Conservation (phyloP, 805 yeast genomes). For the Wickerhamiella qilinensis region DNA sequence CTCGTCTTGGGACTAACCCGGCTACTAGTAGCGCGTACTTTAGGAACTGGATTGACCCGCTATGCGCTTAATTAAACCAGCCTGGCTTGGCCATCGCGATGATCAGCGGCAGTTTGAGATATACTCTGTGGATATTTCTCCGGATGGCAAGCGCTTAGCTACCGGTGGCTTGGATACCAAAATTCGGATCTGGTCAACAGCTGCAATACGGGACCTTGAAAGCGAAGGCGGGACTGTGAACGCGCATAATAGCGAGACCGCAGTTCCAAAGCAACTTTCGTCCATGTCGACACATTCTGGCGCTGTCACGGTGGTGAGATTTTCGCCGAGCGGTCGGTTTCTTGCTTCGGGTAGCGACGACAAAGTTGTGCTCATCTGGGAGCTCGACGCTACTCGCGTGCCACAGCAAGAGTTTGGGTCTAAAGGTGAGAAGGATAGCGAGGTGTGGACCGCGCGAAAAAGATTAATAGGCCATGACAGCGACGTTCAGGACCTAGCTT, state of each 20-base stretch:
- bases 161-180: conserved; percentile 92
- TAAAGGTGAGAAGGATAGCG: conserved; percentile 45
- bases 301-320: conserved; percentile 84
- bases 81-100: conserved; percentile 57
- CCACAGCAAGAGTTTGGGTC: conserved; percentile 55
- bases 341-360: conserved; percentile 94
- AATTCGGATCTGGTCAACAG: conserved; percentile 82
- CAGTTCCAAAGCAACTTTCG: conserved; percentile 38
- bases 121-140: conserved; percentile 63
- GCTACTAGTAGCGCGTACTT: too few relatives aligned
- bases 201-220: conserved; percentile 50
- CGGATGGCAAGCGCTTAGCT: conserved; percentile 73
- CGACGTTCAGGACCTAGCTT: conserved; percentile 93
- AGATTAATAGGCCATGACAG: conserved; percentile 93
- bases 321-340: conserved; percentile 83
- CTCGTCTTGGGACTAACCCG: too few relatives aligned
- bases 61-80: conserved; percentile 53
- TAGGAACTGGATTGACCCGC: too few relatives aligned
- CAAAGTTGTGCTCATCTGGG: conserved; percentile 82
- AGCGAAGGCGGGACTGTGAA: conserved; percentile 9
- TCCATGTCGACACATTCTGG: conserved; percentile 94
- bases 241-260: not conserved
- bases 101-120: conserved; percentile 72
- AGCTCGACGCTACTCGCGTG: conserved; percentile 52
- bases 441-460: conserved; percentile 89